phyloP scores from a whole-genome alignment of 495 filamentous ascomycete genomes.

The Aspergillus campestris region DNA sequence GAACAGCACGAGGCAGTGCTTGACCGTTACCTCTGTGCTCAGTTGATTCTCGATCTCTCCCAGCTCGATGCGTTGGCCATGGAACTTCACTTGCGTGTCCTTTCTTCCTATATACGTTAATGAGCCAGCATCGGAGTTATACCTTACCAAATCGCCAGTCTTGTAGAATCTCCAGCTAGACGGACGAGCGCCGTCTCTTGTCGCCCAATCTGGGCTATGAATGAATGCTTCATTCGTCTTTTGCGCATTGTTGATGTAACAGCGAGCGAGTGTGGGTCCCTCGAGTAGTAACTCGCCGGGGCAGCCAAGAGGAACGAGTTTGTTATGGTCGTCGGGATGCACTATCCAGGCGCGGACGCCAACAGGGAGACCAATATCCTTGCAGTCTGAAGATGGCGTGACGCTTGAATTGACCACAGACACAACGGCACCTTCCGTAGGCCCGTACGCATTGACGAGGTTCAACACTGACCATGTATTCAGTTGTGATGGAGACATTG shows the following conservation, averaged over 20 bases:
- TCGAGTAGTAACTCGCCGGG: conserved; percentile 44
- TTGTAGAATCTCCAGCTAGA: conserved; percentile 51
- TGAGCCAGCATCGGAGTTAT: conserved; percentile 47
- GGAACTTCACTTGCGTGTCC: conserved; percentile 60
- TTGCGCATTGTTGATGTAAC: conserved; percentile 36
- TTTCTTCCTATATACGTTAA: conserved; percentile 56
- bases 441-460: conserved; percentile 55
- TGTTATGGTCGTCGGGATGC: conserved; percentile 33
- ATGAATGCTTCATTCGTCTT: conserved; percentile 40
- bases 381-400: conserved; percentile 24
- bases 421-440: conserved; percentile 38
- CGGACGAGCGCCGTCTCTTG: conserved; percentile 6
- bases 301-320: conserved; percentile 41
- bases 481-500: conserved; percentile 44
- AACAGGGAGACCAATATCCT: conserved; percentile 38
- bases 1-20: conserved; percentile 36
- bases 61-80: conserved; percentile 58
- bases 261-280: conserved; percentile 39
- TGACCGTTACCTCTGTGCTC: conserved; percentile 19
- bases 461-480: conserved; percentile 45
- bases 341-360: conserved; percentile 39
- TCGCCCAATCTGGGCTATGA: conserved; percentile 32
- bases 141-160: conserved; percentile 57
- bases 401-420: conserved; percentile 31
- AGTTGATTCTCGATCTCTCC: conserved; percentile 56